Evolutionary conservation across 495 filamentous ascomycete species (phyloP).

Genomic region (Aspergillus coremiiformis): DNA sequence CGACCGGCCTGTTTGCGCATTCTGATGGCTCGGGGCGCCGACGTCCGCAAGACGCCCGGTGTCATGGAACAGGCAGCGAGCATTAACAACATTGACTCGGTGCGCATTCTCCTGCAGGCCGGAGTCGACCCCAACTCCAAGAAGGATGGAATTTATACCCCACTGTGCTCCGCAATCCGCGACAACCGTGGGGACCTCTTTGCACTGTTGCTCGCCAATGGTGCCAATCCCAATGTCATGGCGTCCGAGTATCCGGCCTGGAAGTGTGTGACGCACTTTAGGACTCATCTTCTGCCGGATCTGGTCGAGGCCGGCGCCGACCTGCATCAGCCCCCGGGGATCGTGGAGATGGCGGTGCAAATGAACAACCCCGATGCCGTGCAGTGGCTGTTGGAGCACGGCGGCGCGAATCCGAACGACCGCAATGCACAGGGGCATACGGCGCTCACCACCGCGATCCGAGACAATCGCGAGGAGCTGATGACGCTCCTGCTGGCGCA

Average conservation of each 20-base stretch:
- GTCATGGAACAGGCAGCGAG: conserved; percentile 49
- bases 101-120: conserved; percentile 40
- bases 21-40: conserved; percentile 42
- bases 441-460: conserved; percentile 48
- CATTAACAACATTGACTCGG: conserved; percentile 36
- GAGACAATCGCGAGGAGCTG: conserved; percentile 37
- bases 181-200: conserved; percentile 47
- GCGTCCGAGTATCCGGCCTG: conserved; percentile 49
- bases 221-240: conserved; percentile 46
- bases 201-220: conserved; percentile 38
- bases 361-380: conserved; percentile 42
- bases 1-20: conserved; percentile 44
- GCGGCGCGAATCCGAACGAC: conserved; percentile 43
- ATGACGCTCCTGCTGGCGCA: conserved; percentile 41
- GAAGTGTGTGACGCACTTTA: conserved; percentile 50
- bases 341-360: conserved; percentile 48
- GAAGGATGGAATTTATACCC: conserved; percentile 51
- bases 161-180: conserved; percentile 49
- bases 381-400: conserved; percentile 39
- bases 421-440: conserved; percentile 37
- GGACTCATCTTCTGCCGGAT: conserved; percentile 40
- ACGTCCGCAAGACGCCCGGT: conserved; percentile 41
- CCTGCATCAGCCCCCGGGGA: conserved; percentile 43
- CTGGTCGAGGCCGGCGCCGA: conserved; percentile 46
- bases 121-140: conserved; percentile 45